phyloP scores from a whole-genome alignment of 495 filamentous ascomycete species.

The Penicillium steckii region DNA sequence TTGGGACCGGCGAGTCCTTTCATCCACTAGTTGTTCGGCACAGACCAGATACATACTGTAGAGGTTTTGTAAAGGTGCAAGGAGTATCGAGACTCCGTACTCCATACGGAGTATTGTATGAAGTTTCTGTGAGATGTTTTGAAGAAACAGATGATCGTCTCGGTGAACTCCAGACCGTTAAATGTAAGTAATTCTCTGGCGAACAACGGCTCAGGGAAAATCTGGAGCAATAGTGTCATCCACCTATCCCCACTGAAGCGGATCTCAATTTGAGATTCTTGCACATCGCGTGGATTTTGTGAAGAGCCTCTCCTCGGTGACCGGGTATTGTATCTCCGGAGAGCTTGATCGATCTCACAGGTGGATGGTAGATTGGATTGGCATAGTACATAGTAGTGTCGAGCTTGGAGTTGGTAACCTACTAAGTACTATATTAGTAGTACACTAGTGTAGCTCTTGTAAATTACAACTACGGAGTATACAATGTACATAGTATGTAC shows the following conservation, averaged over 20 bases:
- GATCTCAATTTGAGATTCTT: slow-evolving; percentile 22
- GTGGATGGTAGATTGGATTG: too few species aligned
- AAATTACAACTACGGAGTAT: too few species aligned
- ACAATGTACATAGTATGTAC: too few species aligned
- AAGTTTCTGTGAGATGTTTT: too few species aligned
- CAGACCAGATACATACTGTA: background rate
- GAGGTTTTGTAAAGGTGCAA: background rate
- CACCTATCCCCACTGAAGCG: slow-evolving; percentile 18
- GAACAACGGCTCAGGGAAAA: slow-evolving; percentile 11
- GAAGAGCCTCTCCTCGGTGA: slow-evolving; percentile 7
- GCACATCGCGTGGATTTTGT: slow-evolving; percentile 9
- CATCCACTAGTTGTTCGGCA: background rate
- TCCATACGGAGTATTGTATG: too few species aligned
- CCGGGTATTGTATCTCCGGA: slow-evolving; percentile 10
- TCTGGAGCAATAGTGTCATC: slow-evolving; percentile 23
- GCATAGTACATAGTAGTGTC: background rate
- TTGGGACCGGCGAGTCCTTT: background rate
- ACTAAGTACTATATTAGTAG: background rate
- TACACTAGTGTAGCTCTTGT: background rate
- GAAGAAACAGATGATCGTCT: background rate
- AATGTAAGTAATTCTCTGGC: slow-evolving; percentile 11
- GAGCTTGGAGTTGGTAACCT: background rate
- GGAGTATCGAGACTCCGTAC: background rate
- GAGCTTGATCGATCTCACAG: slow-evolving; percentile 5
- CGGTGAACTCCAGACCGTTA: background rate